Evolutionary conservation across 192 early-diverging fungal species (phyloP), one percentile per base, ranked within the genome.

Genomic region (Glomus cerebriforme): DNA sequence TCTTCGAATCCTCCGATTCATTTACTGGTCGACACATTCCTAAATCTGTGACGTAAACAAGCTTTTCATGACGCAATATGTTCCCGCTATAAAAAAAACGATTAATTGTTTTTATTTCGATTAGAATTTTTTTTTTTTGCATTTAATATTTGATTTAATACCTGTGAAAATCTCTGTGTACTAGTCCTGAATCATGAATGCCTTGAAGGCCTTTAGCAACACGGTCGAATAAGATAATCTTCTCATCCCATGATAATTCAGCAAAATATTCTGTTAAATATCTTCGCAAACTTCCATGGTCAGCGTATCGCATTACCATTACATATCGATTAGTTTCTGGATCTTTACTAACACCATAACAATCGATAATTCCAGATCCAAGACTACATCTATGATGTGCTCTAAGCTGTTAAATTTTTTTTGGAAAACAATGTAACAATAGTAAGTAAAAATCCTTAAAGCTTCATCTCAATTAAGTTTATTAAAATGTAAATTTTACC

Each of bases 1-100:
- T 45, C 17, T 65, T 73, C 22, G 32, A 15, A 63, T 62, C 59
- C 15, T 59, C 59, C 1, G 73, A 39, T 63, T 76, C 74, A 17
- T 76, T 76, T 19, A 39, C 74, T 10, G 74, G 74, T 32, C 74
- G 74, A 63, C 74, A 76, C 74, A 76, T 76, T n/a, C 74, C 74
- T 27, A 76, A 39, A 76, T 76, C 74, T 26, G 74, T 76, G 10
- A 76, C 34, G 12, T 76, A 76, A 26, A 76, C 74, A 9, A 76
- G 45, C 17, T 76, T 76, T 76, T 76, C 74, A 43, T 76, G 74
- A 22, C 74, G 59, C 1, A 76, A 31, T 34, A 76, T 76, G 31
- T 76, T 76, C 22, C 74, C 74, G 22, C 74, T 76, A 49, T 26
- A 49, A 0, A 8, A 43, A 43, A 43, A 12, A 43, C 0, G 17